These are phyloP conservation scores for Globisporangium camurandrum DNA, from an alignment of 352 stramenopile species.

Conservation along the genomic window DNA sequence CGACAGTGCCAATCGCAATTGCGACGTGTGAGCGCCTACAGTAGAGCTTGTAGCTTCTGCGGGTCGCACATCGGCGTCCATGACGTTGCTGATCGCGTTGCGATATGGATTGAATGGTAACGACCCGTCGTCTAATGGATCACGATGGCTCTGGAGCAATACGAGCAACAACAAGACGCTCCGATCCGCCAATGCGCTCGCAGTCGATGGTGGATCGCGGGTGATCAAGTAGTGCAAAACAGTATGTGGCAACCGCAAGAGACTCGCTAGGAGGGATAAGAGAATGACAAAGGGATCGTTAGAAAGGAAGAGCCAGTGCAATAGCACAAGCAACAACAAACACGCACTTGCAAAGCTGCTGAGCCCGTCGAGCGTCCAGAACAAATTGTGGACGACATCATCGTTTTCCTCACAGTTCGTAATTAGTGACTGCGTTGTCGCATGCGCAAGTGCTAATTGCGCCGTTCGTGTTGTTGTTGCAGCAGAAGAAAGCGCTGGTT, in stretches of 20 bases:
- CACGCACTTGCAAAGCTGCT: slow-evolving; percentile 50
- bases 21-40: no score
- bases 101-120: slow-evolving; percentile 66
- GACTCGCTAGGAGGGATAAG: slow-evolving; percentile 24
- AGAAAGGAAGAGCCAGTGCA: neutral
- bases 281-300: neutral
- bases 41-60: slow-evolving; percentile 20
- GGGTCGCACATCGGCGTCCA: slow-evolving; percentile 17
- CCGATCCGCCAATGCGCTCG: slow-evolving; percentile 56
- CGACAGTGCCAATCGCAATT: slow-evolving; percentile 29
- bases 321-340: neutral
- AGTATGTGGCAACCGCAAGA: slow-evolving; percentile 53
- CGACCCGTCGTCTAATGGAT: slow-evolving; percentile 16
- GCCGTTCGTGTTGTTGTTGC: slow-evolving; percentile 27
- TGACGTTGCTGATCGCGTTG: slow-evolving; percentile 36
- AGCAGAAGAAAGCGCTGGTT: slow-evolving; percentile 21
- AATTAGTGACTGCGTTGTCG: slow-evolving; percentile 48
- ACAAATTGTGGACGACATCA: slow-evolving; percentile 58
- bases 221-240: slow-evolving; percentile 76
- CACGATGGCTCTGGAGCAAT: slow-evolving; percentile 59
- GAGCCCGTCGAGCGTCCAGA: slow-evolving; percentile 61
- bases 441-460: slow-evolving; percentile 30
- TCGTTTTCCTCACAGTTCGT: slow-evolving; percentile 43
- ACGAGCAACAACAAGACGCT: slow-evolving; percentile 61
- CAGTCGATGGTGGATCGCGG: slow-evolving; percentile 28